Percentiles rank a stretch among this genome's conserved stretches.
These are phyloP conservation scores for Aegilops sharonensis DNA, from an alignment of 176 grass and related monocot genomes.

Conservation along the genomic window DNA sequence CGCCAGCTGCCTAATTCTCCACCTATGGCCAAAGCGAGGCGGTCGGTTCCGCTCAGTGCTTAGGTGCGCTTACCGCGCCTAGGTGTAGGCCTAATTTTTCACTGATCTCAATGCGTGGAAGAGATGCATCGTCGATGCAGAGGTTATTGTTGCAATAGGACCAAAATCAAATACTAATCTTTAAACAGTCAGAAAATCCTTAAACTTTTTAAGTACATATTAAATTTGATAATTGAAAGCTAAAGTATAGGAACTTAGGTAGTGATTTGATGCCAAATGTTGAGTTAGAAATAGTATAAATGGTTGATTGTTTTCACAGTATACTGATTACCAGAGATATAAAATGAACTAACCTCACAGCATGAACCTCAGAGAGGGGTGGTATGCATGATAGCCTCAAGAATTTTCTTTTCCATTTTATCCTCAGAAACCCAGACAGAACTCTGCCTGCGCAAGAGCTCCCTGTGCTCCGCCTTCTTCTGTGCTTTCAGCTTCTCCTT, in stretches of 20 bases:
- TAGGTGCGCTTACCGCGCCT: too few species aligned
- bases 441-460: constrained; percentile 62
- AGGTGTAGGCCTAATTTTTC: too few species aligned
- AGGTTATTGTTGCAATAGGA: not conserved
- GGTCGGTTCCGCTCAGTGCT: too few species aligned
- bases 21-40: too few species aligned
- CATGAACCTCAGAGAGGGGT: constrained; percentile 36
- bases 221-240: not conserved
- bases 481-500: constrained; percentile 57
- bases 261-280: not conserved
- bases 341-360: constrained; percentile 18
- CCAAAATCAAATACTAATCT: not conserved
- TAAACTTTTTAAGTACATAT: not conserved
- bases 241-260: not conserved
- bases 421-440: constrained; percentile 62
- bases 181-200: not conserved
- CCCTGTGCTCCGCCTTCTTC: constrained; percentile 53
- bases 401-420: constrained; percentile 49
- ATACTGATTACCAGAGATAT: not conserved
- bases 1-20: too few species aligned
- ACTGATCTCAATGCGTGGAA: not conserved
- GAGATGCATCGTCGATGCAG: not conserved
- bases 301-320: not conserved
- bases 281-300: not conserved
- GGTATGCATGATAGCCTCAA: constrained; percentile 33